Conservation (phyloP, 2,329 filamentous ascomycete species). For the Pseudocercospora crystallina region DNA sequence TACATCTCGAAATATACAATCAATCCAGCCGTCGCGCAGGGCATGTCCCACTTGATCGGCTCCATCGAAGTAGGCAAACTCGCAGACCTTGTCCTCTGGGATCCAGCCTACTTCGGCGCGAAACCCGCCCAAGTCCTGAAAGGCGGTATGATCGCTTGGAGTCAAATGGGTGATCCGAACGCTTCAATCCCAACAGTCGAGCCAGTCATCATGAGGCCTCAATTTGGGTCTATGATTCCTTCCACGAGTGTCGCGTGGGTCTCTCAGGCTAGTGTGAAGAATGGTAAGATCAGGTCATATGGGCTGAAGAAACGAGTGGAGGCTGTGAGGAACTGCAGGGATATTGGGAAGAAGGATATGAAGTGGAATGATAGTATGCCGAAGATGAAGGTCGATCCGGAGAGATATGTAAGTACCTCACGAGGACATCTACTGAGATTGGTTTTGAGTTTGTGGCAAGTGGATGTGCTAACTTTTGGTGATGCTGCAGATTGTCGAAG, state of each 20-base stretch:
- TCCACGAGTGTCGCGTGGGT: slow-evolving; percentile 75
- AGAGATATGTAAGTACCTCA: slow-evolving; percentile 65
- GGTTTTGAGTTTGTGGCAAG: background rate
- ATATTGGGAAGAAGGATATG: slow-evolving; percentile 81
- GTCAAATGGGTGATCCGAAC: slow-evolving; percentile 69
- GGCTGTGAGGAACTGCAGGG: slow-evolving; percentile 73
- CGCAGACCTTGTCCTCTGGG: slow-evolving; percentile 87
- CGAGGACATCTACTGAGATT: background rate
- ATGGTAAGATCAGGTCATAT: slow-evolving; percentile 69
- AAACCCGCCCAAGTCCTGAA: slow-evolving; percentile 83
- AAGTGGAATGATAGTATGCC: slow-evolving; percentile 82
- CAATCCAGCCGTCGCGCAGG: slow-evolving; percentile 88
- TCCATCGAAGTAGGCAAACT: slow-evolving; percentile 86
- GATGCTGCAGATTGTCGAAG: slow-evolving; percentile 63
- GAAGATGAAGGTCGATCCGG: slow-evolving; percentile 86
- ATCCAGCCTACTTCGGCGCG: slow-evolving; percentile 78
- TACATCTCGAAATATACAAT: slow-evolving; percentile 96
- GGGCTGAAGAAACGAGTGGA: slow-evolving; percentile 76
- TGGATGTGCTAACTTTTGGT: slow-evolving; percentile 18
- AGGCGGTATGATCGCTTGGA: slow-evolving; percentile 78
- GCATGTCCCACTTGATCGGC: slow-evolving; percentile 82
- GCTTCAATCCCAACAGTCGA: slow-evolving; percentile 79
- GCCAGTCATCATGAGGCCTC: slow-evolving; percentile 77
- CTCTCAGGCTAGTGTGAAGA: slow-evolving; percentile 67
- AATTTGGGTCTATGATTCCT: slow-evolving; percentile 73